Evolutionary conservation across 208 protist genomes (phyloP), one percentile per base, ranked within the genome.

Genomic region (Acanthamoeba divionensis): DNA sequence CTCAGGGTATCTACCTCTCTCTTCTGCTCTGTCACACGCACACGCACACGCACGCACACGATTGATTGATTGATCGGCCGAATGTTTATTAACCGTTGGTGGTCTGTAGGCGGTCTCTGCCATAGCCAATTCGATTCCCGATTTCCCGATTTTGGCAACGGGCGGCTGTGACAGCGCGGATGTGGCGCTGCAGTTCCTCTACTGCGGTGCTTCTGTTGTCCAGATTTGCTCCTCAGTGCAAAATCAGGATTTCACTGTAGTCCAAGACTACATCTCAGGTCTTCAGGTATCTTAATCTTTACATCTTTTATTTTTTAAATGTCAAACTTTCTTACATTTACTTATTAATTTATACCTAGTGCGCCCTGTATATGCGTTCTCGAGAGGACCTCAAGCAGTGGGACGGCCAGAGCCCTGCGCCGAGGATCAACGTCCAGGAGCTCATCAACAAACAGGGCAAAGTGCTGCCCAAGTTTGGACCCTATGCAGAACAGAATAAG

Each of bases 201-300:
- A 98, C 63, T 90, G 86, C 60, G 97, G 97, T 90, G 94, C 97
- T 10, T 66, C 50, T 29, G 96, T 95, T 0, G 65, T 97, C 29
- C 96, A 98, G 90, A 95, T 97, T 45, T 97, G 94, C 75, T 94
- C 93, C 18, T 69, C 95, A 5, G 88, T 97, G 21, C 96, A 97
- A 89, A 97, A 97, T 89, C 95, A 97, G 91, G 96, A 97, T 85
- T 97, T 96, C 67, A 97, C 95, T 0, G 93, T 97, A 0, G 91
- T 97, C 31, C 80, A 96, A 73, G 96, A 97, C 85, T 97, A 96
- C 77, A 96, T 97, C 45, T 93, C 67, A 10, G 95, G 95, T 48
- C 91, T 97, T 15, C 95, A 97, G 52, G 24, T 73, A 48, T 73
- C 18, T 63, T 63, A 21, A 21, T 73, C 21, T 63, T n/a, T 73